Evolutionary conservation across 2,329 filamentous ascomycete species (phyloP).

Genomic region (Truncatella angustata): DNA sequence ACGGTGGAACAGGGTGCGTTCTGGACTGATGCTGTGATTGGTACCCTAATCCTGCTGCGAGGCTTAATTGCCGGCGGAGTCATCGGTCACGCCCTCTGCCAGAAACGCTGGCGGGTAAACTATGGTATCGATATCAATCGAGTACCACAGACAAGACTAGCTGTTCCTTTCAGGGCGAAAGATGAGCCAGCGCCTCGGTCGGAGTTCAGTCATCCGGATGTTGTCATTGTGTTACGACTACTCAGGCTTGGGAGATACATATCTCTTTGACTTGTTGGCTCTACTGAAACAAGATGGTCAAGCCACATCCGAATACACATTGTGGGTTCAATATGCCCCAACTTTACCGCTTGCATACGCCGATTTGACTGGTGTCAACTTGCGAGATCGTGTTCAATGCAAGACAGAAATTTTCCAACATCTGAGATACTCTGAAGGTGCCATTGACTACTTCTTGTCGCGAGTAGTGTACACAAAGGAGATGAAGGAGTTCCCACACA

Average conservation of each 20-base stretch:
- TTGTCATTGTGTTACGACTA: conserved; percentile 57
- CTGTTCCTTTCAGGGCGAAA: conserved; percentile 60
- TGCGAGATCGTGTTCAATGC: conserved; percentile 53
- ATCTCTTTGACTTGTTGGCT: conserved; percentile 46
- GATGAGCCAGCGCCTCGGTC: conserved; percentile 53
- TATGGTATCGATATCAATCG: conserved; percentile 52
- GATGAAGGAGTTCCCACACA: conserved; percentile 60
- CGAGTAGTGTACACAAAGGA: conserved; percentile 60
- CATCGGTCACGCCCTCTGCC: conserved; percentile 48
- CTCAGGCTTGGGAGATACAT: conserved; percentile 47
- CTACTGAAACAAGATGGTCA: conserved; percentile 52
- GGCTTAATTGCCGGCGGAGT: conserved; percentile 57
- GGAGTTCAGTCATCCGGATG: conserved; percentile 63
- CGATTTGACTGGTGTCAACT: conserved; percentile 52
- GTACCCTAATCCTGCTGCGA: conserved; percentile 45
- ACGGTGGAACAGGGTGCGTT: conserved; percentile 35
- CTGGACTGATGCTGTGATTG: conserved; percentile 32
- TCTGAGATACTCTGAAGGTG: conserved; percentile 49
- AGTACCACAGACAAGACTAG: conserved; percentile 41
- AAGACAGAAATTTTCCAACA: conserved; percentile 46
- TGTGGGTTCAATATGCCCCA: conserved; percentile 41
- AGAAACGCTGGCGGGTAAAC: conserved; percentile 65
- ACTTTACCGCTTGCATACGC: conserved; percentile 34
- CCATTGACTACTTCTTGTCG: conserved; percentile 63
- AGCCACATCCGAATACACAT: conserved; percentile 46